Evolutionary conservation across 2,329 filamentous ascomycete species (phyloP), one percentile per base, ranked within the genome.

Genomic region (Myriosclerotinia duriaeana): DNA sequence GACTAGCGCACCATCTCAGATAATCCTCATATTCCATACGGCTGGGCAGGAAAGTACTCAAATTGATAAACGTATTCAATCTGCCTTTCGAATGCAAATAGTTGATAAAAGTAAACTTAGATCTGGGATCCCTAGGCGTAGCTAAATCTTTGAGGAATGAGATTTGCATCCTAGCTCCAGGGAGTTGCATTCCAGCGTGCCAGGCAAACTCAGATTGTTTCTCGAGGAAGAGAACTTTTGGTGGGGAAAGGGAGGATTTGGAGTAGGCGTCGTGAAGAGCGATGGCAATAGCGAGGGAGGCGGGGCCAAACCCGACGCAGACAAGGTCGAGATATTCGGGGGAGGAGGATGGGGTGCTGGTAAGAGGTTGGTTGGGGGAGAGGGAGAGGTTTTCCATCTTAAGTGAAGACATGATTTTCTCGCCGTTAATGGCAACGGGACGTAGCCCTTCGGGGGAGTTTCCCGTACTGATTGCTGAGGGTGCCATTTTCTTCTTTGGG

Each of bases 81-180:
- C 94, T 85, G 66, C 84, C 84, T 73, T 96, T 89, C 72, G 85
- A 80, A 80, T 96, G 90, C 15, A 98, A 85, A 78, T 98, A 98
- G 79, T 97, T 97, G 76, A 97, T 82, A 79, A 97, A 98, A 17
- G 94, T 98, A 78, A 98, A 98, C 74, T 93, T 85, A 71, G 91
- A 96, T 70, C 90, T 87, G 9, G 94, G 94, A 76, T 98, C 89
- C 67, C 94, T 86, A 72, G 97, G 83, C 4, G 92, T 95, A 4
- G 94, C 94, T 78, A 98, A 86, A 76, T 98, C 94, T 80, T 98
- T 98, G 80, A 98, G 85, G 81, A 97, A 98, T 12, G 92, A 96
- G 73, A 98, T 98, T 77, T 98, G 94, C 94, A 98, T 98, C 80
- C 90, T 93, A 63, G 93, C 91, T 6, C 93, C 93, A 0, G 93